Conservation (phyloP, 2,329 filamentous ascomycete species). For the Lasiodiplodia sp. region DNA sequence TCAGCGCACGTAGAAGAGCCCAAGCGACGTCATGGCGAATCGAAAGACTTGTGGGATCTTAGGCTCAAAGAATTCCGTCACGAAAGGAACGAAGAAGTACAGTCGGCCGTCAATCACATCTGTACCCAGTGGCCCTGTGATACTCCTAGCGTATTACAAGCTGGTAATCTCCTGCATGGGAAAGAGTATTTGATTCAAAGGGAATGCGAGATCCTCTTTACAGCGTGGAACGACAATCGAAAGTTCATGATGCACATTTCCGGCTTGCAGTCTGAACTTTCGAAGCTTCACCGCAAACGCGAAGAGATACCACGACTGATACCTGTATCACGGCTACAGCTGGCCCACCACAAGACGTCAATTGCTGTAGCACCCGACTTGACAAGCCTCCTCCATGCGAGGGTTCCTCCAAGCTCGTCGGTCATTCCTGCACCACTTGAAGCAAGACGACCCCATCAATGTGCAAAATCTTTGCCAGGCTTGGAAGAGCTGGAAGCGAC, state of each 20-base stretch:
- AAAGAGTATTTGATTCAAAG: not conserved
- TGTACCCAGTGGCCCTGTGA: not conserved
- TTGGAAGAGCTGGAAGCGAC: not conserved
- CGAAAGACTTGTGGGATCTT: not conserved
- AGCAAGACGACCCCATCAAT: not conserved
- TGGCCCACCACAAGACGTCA: not conserved
- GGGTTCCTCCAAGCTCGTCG: not conserved
- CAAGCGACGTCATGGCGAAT: too few relatives aligned
- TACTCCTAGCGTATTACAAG: not conserved
- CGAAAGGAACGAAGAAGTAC: not conserved
- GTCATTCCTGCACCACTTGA: not conserved
- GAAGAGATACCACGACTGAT: not conserved
- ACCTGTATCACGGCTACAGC: too few relatives aligned
- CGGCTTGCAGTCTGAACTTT: not conserved
- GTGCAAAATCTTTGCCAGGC: not conserved
- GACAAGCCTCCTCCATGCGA: not conserved
- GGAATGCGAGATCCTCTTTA: not conserved
- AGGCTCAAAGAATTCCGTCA: not conserved
- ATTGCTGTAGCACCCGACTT: not conserved
- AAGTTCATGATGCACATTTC: slow-evolving; percentile 11
- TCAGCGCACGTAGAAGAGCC: not conserved
- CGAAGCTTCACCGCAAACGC: not conserved
- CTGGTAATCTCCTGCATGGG: not conserved
- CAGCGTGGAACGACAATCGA: slow-evolving; percentile 4
- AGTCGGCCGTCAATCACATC: not conserved